Base-by-base conservation (phyloP, 176 grass and related monocot species). In the Juncus effusus region DNA sequence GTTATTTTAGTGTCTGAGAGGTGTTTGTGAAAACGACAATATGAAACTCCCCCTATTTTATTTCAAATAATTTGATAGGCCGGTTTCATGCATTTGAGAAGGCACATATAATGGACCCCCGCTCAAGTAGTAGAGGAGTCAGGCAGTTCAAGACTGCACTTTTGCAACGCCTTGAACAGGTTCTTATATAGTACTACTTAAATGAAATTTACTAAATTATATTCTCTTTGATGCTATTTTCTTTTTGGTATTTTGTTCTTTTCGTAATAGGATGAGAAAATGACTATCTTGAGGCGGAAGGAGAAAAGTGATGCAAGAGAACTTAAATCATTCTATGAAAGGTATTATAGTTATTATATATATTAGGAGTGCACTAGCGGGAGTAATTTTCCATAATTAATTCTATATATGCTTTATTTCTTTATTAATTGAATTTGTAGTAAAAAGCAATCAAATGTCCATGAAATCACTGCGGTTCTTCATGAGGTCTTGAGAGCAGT, bases 21-120 rank as follows among this genome's bases (percentile, higher is more conserved):
- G 2, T 74, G 79, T 55, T 85, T 51, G 88, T 57, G 7, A 57
- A 80, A 87, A 78, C 82, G 72, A 36, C 12, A 12, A 36, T 71
- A 16, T 56, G 51, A 67, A 15, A 5, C 5, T 16, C 8, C 3
- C 45, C 51, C 37, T 10, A 35, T 15, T 3, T 42, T 42, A 57
- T 15, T 2, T 52, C 16, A 12, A n/a, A 4, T 12, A 51, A 62
- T 75, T 36, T 14, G 4, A 73, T 61, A 96, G 93, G 93, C 61
- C 85, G 93, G 10, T 96, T 91, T 67, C 93, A 96, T 36, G 93
- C 93, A 15, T 96, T 96, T 77, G 93, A 89, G 70, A 96, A 91
- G 67, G 74, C 93, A 61, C 93, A 96, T 64, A 55, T 36, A 11
- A 75, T 83, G 82, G 93, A 91, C 72, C 80, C 75, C 13, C 59